Conservation (phyloP, 306 rosid genomes). For the Rosa rugosa region DNA sequence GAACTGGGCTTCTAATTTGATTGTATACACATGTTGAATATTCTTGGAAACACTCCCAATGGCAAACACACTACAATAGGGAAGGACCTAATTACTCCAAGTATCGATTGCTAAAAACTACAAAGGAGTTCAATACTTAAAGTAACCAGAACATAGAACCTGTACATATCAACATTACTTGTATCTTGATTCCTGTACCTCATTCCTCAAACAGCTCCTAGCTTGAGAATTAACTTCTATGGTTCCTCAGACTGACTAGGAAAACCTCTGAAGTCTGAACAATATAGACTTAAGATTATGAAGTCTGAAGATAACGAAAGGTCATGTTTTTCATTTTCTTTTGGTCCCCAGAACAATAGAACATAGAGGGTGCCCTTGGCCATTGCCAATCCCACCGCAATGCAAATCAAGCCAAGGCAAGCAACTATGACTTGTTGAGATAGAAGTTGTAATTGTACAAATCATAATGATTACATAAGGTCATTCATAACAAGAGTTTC, state of each 20-base stretch:
- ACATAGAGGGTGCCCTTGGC: not conserved
- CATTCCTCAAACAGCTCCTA: not conserved
- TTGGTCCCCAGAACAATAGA: not conserved
- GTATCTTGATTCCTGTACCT: not conserved
- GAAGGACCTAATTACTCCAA: too few relatives aligned
- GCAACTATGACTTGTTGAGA: not conserved
- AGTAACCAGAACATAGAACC: too few relatives aligned
- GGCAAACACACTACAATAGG: too few relatives aligned
- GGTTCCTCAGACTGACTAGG: not conserved
- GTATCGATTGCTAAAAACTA: too few relatives aligned
- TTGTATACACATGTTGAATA: too few relatives aligned
- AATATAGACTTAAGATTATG: not conserved
- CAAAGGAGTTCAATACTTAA: too few relatives aligned
- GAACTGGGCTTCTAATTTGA: too few relatives aligned
- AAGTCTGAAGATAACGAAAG: not conserved
- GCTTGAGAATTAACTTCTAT: not conserved
- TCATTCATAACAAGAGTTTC: not conserved
- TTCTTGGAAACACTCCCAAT: too few relatives aligned
- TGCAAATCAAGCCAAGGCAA: not conserved
- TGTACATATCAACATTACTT: not conserved
- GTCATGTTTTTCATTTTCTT: not conserved
- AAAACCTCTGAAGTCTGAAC: not conserved
- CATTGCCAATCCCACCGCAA: not conserved
- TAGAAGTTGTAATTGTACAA: not conserved
- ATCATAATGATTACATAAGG: not conserved